These are phyloP conservation scores for Phoma herbarum DNA, from an alignment of 2,329 filamentous ascomycete genomes.

Conservation along the genomic window DNA sequence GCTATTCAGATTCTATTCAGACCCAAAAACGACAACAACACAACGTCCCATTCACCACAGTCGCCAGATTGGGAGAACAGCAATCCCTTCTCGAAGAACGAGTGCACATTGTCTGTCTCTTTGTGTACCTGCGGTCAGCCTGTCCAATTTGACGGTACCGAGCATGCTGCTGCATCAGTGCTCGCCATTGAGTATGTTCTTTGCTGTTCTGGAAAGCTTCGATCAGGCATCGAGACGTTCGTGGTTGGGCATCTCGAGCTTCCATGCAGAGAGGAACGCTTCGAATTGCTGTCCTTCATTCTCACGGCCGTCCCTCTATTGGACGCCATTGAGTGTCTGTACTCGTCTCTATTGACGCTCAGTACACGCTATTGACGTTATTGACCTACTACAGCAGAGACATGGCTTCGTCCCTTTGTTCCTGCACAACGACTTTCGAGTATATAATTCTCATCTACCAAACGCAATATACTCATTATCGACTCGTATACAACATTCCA, in stretches of 20 bases:
- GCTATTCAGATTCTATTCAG: conserved; percentile 43
- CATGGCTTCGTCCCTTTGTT: conserved; percentile 11
- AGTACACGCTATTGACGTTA: conserved; percentile 32
- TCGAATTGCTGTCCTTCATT: conserved; percentile 26
- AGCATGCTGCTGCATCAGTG: conserved; percentile 14
- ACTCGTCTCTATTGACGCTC: conserved; percentile 22
- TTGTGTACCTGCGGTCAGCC: conserved; percentile 21
- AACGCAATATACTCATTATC: conserved; percentile 23
- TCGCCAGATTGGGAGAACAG: conserved; percentile 22
- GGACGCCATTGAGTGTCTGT: conserved; percentile 17
- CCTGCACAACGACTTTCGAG: neutral
- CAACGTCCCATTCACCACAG: conserved; percentile 23
- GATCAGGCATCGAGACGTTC: neutral
- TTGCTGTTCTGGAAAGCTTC: conserved; percentile 14
- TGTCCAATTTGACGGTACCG: conserved; percentile 13
- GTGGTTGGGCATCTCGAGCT: conserved; percentile 9
- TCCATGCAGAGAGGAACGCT: conserved; percentile 23
- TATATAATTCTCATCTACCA: conserved; percentile 3
- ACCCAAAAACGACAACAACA: conserved; percentile 33
- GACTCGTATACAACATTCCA: conserved; percentile 13
- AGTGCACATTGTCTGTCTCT: conserved; percentile 15
- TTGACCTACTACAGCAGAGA: conserved; percentile 17
- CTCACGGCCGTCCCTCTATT: conserved; percentile 17
- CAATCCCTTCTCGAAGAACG: conserved; percentile 25
- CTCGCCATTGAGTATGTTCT: conserved; percentile 3